phyloP scores from a whole-genome alignment of 805 yeast genomes.

The Candida easanensis region DNA sequence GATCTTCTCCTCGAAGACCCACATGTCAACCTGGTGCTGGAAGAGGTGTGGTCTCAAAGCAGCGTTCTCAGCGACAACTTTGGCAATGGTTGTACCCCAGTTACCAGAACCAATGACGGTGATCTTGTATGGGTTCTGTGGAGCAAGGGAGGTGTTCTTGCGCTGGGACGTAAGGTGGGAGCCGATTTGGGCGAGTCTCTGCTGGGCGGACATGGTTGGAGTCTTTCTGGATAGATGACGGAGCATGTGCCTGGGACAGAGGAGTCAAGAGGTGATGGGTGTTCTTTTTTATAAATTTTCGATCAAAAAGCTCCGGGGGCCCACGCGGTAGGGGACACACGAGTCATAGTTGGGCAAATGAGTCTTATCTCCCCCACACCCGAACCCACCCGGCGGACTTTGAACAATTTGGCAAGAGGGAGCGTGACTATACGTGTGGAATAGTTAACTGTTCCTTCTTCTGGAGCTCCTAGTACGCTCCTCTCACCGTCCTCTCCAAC shows the following conservation, averaged over 20 bases:
- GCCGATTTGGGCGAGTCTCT: constrained; percentile 24
- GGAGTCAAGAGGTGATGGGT: background rate
- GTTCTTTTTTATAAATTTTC: constrained; percentile 1
- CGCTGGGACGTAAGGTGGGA: constrained; percentile 19
- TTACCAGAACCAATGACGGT: constrained; percentile 94
- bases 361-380: background rate
- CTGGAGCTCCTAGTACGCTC: no score
- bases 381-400: background rate
- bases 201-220: constrained; percentile 20
- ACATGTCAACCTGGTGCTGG: constrained; percentile 78
- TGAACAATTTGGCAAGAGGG: no score
- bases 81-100: constrained; percentile 98
- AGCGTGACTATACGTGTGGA: no score
- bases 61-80: constrained; percentile 88
- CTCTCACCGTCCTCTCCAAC: no score
- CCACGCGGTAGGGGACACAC: background rate
- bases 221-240: background rate
- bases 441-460: no score
- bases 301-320: background rate
- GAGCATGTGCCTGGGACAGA: background rate
- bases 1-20: constrained; percentile 89
- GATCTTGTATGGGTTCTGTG: constrained; percentile 44
- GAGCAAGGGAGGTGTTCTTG: constrained; percentile 21
- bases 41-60: constrained; percentile 70
- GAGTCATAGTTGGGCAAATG: background rate